Conservation (phyloP, 139 green algal genomes). For the Tetradesmus lagerheimii region DNA sequence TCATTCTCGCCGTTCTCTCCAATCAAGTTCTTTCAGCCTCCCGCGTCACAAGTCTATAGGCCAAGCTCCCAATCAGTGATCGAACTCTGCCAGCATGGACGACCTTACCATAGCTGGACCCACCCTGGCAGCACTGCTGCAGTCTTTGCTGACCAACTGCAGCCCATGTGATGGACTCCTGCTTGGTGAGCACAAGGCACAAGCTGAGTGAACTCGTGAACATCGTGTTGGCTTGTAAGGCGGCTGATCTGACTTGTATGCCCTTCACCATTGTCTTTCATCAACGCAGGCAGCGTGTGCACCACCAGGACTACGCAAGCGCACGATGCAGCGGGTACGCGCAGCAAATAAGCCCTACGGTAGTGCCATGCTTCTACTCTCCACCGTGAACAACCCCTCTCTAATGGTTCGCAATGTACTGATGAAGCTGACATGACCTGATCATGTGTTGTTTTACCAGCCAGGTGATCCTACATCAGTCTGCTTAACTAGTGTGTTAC, state of each 20-base stretch:
- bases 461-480: too few relatives aligned
- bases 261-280: not conserved
- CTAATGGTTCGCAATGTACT: too few relatives aligned
- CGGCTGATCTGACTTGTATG: not conserved
- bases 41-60: not conserved
- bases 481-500: not conserved
- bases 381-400: too few relatives aligned
- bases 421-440: too few relatives aligned
- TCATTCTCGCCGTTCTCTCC: not conserved
- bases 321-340: conserved; percentile 2
- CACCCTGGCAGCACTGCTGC: conserved; percentile 28
- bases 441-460: too few relatives aligned
- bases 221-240: too few relatives aligned
- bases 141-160: conserved; percentile 36
- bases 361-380: too few relatives aligned
- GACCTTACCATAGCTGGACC: conserved; percentile 46
- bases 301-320: conserved; percentile 26
- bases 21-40: not conserved
- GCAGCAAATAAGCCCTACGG: too few relatives aligned
- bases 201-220: too few relatives aligned
- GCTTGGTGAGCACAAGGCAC: conserved; percentile 39
- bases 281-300: not conserved
- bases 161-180: conserved; percentile 52
- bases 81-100: conserved; percentile 28
- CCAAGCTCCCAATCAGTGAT: not conserved